These are phyloP conservation scores for Prunus salicina DNA, from an alignment of 306 rosid genomes.

Conservation along the genomic window DNA sequence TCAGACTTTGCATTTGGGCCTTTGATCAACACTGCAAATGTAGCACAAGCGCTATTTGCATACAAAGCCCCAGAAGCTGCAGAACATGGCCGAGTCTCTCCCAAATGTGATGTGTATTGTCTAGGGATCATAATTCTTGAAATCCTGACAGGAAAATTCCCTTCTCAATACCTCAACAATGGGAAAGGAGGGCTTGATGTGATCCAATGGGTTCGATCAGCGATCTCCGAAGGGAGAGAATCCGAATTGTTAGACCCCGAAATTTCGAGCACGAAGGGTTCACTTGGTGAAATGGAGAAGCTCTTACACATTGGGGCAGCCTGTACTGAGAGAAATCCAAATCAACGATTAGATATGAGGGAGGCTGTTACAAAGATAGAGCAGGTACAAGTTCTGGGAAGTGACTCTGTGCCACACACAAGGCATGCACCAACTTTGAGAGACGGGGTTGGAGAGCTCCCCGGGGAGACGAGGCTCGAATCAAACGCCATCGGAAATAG, in stretches of 20 bases:
- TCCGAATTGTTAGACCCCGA: slow-evolving; percentile 64
- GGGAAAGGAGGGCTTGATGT: slow-evolving; percentile 68
- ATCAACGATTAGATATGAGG: slow-evolving; percentile 37
- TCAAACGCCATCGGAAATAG: slow-evolving; percentile 25
- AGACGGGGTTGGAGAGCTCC: slow-evolving; percentile 16
- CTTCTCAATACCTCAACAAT: slow-evolving; percentile 60
- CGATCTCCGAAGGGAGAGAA: slow-evolving; percentile 56
- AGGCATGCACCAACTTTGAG: slow-evolving; percentile 4
- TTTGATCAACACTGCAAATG: slow-evolving; percentile 36
- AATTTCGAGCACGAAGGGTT: slow-evolving; percentile 29
- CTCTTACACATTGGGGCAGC: slow-evolving; percentile 57
- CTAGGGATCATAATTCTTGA: slow-evolving; percentile 78
- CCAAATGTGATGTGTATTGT: slow-evolving; percentile 63
- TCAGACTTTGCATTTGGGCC: slow-evolving; percentile 55
- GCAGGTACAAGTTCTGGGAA: slow-evolving; percentile 24
- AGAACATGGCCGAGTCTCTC: slow-evolving; percentile 39
- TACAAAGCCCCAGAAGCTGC: slow-evolving; percentile 68
- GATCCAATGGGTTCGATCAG: slow-evolving; percentile 58
- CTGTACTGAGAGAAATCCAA: slow-evolving; percentile 52
- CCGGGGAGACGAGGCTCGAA: slow-evolving; percentile 14
- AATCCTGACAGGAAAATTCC: slow-evolving; percentile 68
- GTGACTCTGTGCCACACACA: slow-evolving; percentile 15
- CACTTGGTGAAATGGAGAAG: slow-evolving; percentile 42
- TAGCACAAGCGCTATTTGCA: slow-evolving; percentile 48
- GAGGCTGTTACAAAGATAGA: slow-evolving; percentile 64